phyloP scores from a whole-genome alignment of 768 basidiomycete genomes.

The Boletus reticuloceps region DNA sequence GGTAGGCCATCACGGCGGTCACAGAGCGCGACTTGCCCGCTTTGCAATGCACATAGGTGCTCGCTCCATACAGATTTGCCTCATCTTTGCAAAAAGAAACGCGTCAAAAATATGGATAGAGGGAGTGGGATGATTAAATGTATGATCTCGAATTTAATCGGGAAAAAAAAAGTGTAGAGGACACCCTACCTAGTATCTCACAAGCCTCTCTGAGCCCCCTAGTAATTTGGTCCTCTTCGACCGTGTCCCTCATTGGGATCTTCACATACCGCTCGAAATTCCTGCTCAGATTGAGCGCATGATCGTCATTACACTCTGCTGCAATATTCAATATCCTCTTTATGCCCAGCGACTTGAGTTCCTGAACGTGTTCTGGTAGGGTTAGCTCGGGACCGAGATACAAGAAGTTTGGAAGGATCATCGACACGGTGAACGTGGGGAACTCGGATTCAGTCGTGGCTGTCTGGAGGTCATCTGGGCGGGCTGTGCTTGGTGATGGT shows the following conservation, averaged over 20 bases:
- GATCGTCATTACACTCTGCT: constrained; percentile 84
- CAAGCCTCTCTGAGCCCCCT: constrained; percentile 83
- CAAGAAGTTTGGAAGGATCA: constrained; percentile 87
- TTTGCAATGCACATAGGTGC: constrained; percentile 95
- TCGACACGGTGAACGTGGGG: constrained; percentile 77
- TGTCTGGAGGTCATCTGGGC: constrained; percentile 44
- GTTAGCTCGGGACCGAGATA: constrained; percentile 90
- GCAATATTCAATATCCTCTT: constrained; percentile 90
- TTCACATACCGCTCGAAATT: constrained; percentile 82
- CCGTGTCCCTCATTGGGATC: constrained; percentile 92
- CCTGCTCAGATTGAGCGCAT: constrained; percentile 61
- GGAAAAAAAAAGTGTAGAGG: background rate
- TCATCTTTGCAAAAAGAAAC: constrained; percentile 58
- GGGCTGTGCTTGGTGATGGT: constrained; percentile 62
- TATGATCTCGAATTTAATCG: background rate
- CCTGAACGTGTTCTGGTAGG: constrained; percentile 66
- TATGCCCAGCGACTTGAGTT: constrained; percentile 73
- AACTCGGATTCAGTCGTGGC: constrained; percentile 43
- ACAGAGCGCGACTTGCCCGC: constrained; percentile 95
- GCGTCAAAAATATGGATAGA: background rate
- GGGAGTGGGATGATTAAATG: background rate
- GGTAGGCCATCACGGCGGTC: constrained; percentile 94
- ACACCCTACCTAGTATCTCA: constrained; percentile 73
- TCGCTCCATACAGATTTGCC: constrained; percentile 81
- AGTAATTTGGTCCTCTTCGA: constrained; percentile 89